Evolutionary conservation across 2,329 filamentous ascomycete genomes (phyloP), one percentile per base, ranked within the genome.

Genomic region (Plenodomus lindquistii): DNA sequence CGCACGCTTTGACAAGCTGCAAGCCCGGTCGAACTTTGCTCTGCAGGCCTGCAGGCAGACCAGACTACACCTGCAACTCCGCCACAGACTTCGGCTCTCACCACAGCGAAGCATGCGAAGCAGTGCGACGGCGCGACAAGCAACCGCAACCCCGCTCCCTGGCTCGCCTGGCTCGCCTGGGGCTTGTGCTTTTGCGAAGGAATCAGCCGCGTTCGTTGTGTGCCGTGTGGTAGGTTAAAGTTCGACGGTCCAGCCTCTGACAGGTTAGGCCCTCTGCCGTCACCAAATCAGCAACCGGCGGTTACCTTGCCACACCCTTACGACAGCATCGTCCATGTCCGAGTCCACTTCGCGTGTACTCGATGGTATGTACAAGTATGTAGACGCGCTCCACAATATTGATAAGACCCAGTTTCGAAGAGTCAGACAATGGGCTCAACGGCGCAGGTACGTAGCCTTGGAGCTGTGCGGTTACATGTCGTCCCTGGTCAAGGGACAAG

Each of bases 311-410:
- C 42, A 24, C 42, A 24, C 31, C 11, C 42, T 38, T 38, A 34
- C 37, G 31, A 45, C 31, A 38, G 31, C 37, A 20, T 29, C 21
- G 21, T 31, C 20, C 0, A 29, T 31, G 35, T 37, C 37, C 37
- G 37, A 43, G 20, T 48, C 36, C 37, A 45, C 35, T 37, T 49
- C 40, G 46, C 42, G 46, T n/a, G n/a, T 44, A 31, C 46, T 45
- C 29, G 34, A 29, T 21, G 22, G 22, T 24, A n/a, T n/a, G n/a
- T n/a, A n/a, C n/a, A n/a, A n/a, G n/a, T n/a, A n/a, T n/a, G n/a
- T n/a, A 40, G 15, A 36, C 16, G 35, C 8, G 35, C 7, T 18
- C 16, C n/a, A 18, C 16, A 37, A 9, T 37, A 37, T 38, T 38
- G 13, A 15, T 21, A 38, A 31, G 6, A 31, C 27, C 4, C 9